Percentiles rank a stretch among this genome's conserved stretches.
These are phyloP conservation scores for Lyophyllum shimeji DNA, from an alignment of 768 basidiomycete species.

Conservation along the genomic window DNA sequence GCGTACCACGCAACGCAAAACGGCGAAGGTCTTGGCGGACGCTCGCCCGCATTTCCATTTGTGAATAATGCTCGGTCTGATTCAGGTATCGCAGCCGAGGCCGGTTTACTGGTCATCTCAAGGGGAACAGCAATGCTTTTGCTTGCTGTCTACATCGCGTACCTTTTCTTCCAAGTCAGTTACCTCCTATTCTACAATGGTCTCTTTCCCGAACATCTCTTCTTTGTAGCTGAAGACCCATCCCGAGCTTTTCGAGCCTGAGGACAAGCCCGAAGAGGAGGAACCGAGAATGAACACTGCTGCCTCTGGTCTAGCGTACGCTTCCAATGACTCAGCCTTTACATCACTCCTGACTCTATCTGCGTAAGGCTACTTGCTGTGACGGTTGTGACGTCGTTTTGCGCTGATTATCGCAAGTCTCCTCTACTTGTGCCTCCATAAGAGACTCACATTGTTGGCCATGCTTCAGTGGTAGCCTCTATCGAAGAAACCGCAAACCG, in stretches of 20 bases:
- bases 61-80: slow-evolving; percentile 9
- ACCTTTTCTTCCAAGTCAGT: slow-evolving; percentile 73
- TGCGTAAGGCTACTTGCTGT: slow-evolving; percentile 60
- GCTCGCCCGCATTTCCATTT: not conserved
- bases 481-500: slow-evolving; percentile 88
- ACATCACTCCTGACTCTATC: not conserved
- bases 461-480: slow-evolving; percentile 71
- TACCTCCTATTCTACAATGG: not conserved
- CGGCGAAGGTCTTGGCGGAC: slow-evolving; percentile 11
- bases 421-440: slow-evolving; percentile 7
- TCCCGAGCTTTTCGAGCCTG: slow-evolving; percentile 52
- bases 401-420: slow-evolving; percentile 79
- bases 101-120: slow-evolving; percentile 71
- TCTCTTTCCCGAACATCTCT: not conserved
- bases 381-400: slow-evolving; percentile 83
- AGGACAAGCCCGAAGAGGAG: slow-evolving; percentile 29
- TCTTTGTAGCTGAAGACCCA: slow-evolving; percentile 67
- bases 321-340: slow-evolving; percentile 16
- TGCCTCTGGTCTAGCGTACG: slow-evolving; percentile 60
- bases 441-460: not conserved
- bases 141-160: slow-evolving; percentile 70
- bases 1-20: slow-evolving; percentile 63
- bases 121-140: slow-evolving; percentile 79
- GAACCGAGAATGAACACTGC: slow-evolving; percentile 66
- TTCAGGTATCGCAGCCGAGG: slow-evolving; percentile 26